phyloP scores from a whole-genome alignment of 2,329 filamentous ascomycete species.

The Neonectria neomacrospora region DNA sequence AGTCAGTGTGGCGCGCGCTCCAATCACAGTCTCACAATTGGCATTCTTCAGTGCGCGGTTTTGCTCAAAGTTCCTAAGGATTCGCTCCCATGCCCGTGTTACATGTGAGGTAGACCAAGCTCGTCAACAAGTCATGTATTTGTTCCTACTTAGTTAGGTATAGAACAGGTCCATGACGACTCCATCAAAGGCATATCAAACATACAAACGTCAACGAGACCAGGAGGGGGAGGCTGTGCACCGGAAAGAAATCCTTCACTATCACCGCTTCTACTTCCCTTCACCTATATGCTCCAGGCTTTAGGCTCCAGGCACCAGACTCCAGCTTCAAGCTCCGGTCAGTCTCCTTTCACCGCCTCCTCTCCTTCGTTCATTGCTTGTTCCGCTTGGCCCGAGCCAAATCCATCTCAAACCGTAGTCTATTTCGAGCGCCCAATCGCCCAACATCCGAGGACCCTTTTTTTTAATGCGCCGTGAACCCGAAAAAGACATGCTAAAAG shows the following conservation, averaged over 20 bases:
- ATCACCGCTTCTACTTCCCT: conserved; percentile 4
- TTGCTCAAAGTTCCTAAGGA: conserved; percentile 15
- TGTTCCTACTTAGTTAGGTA: neutral
- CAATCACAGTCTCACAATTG: conserved; percentile 26
- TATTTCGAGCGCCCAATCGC: conserved; percentile 38
- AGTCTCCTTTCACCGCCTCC: conserved; percentile 4
- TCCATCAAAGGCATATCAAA: neutral
- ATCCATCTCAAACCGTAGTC: conserved; percentile 35
- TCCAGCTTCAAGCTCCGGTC: neutral
- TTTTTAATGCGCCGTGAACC: conserved; percentile 38
- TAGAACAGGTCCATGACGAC: neutral
- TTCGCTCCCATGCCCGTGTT: conserved; percentile 15
- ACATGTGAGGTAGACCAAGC: conserved; percentile 15
- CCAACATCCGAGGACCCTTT: conserved; percentile 33
- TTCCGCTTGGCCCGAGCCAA: conserved; percentile 32
- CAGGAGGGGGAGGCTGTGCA: neutral
- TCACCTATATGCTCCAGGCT: neutral
- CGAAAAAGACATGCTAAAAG: conserved; percentile 31
- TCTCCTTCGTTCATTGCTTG: conserved; percentile 29
- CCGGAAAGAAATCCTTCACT: conserved; percentile 3
- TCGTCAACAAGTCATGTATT: neutral
- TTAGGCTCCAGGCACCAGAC: neutral
- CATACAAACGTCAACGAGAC: neutral
- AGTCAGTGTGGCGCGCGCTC: neutral
- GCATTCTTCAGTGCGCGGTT: conserved; percentile 8